These are phyloP conservation scores for Aspergillus sp. DNA, from an alignment of 2,329 filamentous ascomycete genomes.

Conservation along the genomic window DNA sequence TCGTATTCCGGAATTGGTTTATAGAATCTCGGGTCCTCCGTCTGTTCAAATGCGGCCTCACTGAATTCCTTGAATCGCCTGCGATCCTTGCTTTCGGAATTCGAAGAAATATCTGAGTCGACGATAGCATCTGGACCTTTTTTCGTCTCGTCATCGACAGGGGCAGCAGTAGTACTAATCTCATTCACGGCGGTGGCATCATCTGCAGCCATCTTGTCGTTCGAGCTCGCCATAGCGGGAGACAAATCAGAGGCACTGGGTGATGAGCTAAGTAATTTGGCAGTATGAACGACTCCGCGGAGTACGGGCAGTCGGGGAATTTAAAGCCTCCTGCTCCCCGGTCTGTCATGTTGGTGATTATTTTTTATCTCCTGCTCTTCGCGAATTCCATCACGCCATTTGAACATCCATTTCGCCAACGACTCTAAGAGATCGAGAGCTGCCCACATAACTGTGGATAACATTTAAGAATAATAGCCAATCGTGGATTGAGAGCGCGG, in stretches of 20 bases:
- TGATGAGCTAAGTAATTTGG: not conserved
- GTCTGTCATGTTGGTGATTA: not conserved
- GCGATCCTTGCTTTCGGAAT: conserved; percentile 4
- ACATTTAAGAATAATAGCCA: not conserved
- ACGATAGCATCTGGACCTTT: conserved; percentile 6
- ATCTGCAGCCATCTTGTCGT: conserved; percentile 18
- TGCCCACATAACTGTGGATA: not conserved
- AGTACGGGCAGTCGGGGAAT: not conserved
- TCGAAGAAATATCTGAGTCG: conserved; percentile 16
- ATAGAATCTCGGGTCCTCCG: conserved; percentile 37
- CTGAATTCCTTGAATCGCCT: conserved; percentile 7
- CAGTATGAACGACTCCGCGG: not conserved
- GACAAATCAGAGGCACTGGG: not conserved
- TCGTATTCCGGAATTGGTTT: conserved; percentile 47
- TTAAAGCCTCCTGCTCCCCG: conserved; percentile 5
- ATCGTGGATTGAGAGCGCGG: not conserved
- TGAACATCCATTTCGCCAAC: conserved; percentile 2
- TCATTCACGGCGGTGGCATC: conserved; percentile 11
- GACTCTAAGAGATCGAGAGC: not conserved
- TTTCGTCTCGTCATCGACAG: conserved; percentile 13
- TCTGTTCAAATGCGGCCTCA: conserved; percentile 36
- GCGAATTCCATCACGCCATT: conserved; percentile 19
- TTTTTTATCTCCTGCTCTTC: not conserved
- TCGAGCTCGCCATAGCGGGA: conserved; percentile 1
- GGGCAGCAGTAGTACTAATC: not conserved